Base-by-base conservation (phyloP, 495 filamentous ascomycete species). In the Pseudevernia furfuracea region DNA sequence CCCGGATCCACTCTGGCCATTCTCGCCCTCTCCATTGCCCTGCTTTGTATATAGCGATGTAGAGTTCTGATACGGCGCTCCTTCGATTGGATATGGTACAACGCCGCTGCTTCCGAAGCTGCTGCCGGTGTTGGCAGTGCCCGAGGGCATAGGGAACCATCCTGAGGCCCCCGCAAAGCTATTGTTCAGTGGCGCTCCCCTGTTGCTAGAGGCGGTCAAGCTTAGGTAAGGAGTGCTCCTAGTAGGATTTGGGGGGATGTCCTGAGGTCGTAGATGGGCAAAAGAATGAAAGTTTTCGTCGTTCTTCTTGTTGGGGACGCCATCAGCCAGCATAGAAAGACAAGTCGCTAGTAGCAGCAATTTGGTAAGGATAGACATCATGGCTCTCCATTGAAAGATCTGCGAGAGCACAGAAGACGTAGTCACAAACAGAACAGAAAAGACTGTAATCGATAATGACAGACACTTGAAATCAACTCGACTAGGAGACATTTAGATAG, bases 331-430 rank as follows among this genome's bases (percentile, higher is more conserved):
- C 19, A 39, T 46, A 58, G 43, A 39, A 39, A 68, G 43, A 58
- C 30, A 65, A 2, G 36, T 4, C 44, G 39, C 43, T 30, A 64
- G 39, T 23, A 66, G 21, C 21, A 60, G 28, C 34, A 65, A 49
- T 2, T 41, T 49, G 58, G 58, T 64, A 68, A 68, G 25, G 66
- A 68, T 49, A 61, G 66, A 53, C 66, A 58, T 65, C 62, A 65
- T 68, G 66, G 36, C 62, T 61, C 36, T 60, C 65, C 66, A 68
- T 68, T 36, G 58, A 56, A 55, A 41, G 58, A 19, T 41, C 38
- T 39, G 41, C 19, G 39, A 52, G 48, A 62, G 55, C 30, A 37
- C 28, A 38, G 36, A 64, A 58, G 30, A 58, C 15, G 46, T n/a
- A 28, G n/a, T 30, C 6, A 49, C 36, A 21, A 14, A 39, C 21